Evolutionary conservation across 2,329 filamentous ascomycete genomes (phyloP).

Genomic region (Pseudogymnoascus sp.): DNA sequence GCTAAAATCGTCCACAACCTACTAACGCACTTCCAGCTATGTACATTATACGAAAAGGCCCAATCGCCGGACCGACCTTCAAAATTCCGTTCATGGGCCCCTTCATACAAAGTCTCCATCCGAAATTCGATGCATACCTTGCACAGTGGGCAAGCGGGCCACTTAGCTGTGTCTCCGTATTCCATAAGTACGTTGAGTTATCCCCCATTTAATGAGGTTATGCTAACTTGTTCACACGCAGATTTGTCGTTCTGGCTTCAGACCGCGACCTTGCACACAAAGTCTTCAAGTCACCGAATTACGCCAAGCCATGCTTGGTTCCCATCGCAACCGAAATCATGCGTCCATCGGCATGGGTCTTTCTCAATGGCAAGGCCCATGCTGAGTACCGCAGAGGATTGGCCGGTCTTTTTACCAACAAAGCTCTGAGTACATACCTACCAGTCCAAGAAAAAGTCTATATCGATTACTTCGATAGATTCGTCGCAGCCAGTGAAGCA

Average conservation of each 20-base stretch:
- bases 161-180: conserved; percentile 73
- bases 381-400: conserved; percentile 72
- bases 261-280: conserved; percentile 72
- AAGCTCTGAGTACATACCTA: conserved; percentile 62
- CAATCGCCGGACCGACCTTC: conserved; percentile 54
- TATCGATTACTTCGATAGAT: conserved; percentile 60
- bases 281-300: conserved; percentile 70
- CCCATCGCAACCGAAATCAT: conserved; percentile 69
- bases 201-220: background rate
- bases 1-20: background rate
- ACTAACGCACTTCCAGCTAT: conserved; percentile 36
- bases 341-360: conserved; percentile 67
- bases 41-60: conserved; percentile 53
- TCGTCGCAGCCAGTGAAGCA: conserved; percentile 49
- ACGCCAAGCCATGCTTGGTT: conserved; percentile 70
- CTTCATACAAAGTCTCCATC: conserved; percentile 66
- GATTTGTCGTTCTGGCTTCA: conserved; percentile 72
- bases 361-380: conserved; percentile 67
- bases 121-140: conserved; percentile 65
- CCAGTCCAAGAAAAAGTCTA: conserved; percentile 68
- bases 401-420: conserved; percentile 65
- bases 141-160: conserved; percentile 72
- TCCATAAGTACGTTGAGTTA: conserved; percentile 58
- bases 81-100: conserved; percentile 66
- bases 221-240: conserved; percentile 26